These are phyloP conservation scores for Prosopis cineraria DNA, from an alignment of 306 rosid species.

Conservation along the genomic window DNA sequence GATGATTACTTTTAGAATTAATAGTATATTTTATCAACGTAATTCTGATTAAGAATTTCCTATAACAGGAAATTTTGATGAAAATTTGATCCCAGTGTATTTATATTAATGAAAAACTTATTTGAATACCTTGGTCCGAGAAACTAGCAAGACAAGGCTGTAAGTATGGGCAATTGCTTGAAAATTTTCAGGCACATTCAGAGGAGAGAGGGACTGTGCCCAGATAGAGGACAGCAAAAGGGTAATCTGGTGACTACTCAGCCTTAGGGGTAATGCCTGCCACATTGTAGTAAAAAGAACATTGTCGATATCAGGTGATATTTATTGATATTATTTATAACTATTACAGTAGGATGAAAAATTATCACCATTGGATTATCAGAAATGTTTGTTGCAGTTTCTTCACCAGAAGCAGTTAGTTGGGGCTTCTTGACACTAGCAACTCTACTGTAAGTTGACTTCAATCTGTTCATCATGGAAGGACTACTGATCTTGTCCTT, in stretches of 20 bases:
- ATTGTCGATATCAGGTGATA: constrained; percentile 28
- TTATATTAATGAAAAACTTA: not conserved
- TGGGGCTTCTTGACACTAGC: constrained; percentile 52
- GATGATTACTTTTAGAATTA: not conserved
- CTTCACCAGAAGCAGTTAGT: constrained; percentile 33
- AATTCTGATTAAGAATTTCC: not conserved
- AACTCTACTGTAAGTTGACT: constrained; percentile 57
- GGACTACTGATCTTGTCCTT: constrained; percentile 41
- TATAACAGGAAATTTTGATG: not conserved
- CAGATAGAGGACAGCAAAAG: constrained; percentile 86
- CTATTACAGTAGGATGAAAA: constrained; percentile 13
- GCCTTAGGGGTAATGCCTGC: constrained; percentile 73
- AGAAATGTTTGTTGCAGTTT: constrained; percentile 37
- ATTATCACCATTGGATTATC: constrained; percentile 57
- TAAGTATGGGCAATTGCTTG: constrained; percentile 96
- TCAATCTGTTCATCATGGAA: constrained; percentile 60
- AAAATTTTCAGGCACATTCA: constrained; percentile 77
- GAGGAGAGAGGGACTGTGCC: constrained; percentile 80
- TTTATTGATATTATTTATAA: constrained; percentile 11
- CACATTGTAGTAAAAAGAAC: constrained; percentile 37
- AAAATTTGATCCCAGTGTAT: constrained; percentile 1
- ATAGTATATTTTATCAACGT: not conserved
- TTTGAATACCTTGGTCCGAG: constrained; percentile 75
- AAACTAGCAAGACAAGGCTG: constrained; percentile 86
- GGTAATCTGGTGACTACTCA: constrained; percentile 92